Percentiles rank a stretch among this genome's conserved stretches.
phyloP scores from a whole-genome alignment of 352 stramenopile species.

The Phytopythium litorale region DNA sequence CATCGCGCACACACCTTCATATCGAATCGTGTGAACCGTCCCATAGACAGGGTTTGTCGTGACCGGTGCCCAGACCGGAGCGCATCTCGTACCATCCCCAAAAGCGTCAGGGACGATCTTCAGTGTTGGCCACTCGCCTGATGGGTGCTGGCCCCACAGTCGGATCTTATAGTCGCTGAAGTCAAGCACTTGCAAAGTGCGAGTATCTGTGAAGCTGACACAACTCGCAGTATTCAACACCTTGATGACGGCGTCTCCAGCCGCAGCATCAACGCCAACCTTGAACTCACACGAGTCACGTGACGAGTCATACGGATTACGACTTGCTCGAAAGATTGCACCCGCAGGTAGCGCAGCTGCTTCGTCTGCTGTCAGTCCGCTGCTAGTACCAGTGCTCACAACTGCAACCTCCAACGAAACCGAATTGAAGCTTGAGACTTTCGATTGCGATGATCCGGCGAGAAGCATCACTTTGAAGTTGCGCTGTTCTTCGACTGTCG shows the following conservation, averaged over 20 bases:
- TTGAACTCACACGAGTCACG: slow-evolving; percentile 60
- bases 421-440: slow-evolving; percentile 41
- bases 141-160: slow-evolving; percentile 67
- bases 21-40: slow-evolving; percentile 62
- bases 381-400: slow-evolving; percentile 15
- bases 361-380: slow-evolving; percentile 30
- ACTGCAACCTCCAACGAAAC: slow-evolving; percentile 26
- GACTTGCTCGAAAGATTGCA: slow-evolving; percentile 66
- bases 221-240: slow-evolving; percentile 31
- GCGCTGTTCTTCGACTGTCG: slow-evolving; percentile 43
- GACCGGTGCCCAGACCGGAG: slow-evolving; percentile 29
- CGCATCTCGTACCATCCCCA: slow-evolving; percentile 21
- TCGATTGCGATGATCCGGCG: slow-evolving; percentile 28
- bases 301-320: slow-evolving; percentile 66
- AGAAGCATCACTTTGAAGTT: slow-evolving; percentile 63
- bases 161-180: slow-evolving; percentile 70
- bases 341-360: slow-evolving; percentile 18
- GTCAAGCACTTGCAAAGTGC: slow-evolving; percentile 57
- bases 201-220: slow-evolving; percentile 39
- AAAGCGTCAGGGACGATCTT: slow-evolving; percentile 41
- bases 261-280: slow-evolving; percentile 13
- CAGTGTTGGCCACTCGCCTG: slow-evolving; percentile 66
- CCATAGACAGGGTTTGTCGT: slow-evolving; percentile 33
- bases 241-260: slow-evolving; percentile 19
- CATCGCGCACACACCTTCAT: slow-evolving; percentile 52